Conservation (phyloP, 306 rosid genomes). For the Pterocarpus santalinus region DNA sequence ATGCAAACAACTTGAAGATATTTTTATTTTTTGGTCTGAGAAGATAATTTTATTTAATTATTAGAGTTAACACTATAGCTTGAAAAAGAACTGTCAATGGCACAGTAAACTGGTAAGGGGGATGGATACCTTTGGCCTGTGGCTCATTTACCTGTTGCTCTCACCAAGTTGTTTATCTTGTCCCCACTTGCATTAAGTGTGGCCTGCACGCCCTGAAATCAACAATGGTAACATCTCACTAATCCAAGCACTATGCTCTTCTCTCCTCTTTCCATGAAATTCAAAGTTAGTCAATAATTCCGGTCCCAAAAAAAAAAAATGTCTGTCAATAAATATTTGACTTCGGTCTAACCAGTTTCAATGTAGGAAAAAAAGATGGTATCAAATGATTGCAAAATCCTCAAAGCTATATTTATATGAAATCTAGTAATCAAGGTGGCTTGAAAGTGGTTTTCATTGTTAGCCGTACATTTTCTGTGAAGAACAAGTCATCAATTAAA, state of each 20-base stretch:
- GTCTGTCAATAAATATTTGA: slow-evolving; percentile 38
- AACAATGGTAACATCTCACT: slow-evolving; percentile 4
- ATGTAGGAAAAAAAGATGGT: slow-evolving; percentile 12
- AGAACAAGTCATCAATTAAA: background rate
- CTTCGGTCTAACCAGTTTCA: slow-evolving; percentile 26
- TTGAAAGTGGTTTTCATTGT: background rate
- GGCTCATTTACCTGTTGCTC: slow-evolving; percentile 28
- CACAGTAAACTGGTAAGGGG: background rate
- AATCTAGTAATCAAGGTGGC: slow-evolving; percentile 22
- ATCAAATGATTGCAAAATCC: slow-evolving; percentile 42
- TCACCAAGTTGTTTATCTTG: slow-evolving; percentile 33
- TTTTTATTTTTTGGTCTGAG: background rate
- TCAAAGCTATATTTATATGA: slow-evolving; percentile 46
- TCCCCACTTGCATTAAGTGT: slow-evolving; percentile 37
- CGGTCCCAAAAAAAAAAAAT: too few relatives aligned
- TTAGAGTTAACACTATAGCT: slow-evolving; percentile 1
- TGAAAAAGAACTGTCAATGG: slow-evolving; percentile 24
- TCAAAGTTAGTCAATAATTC: slow-evolving; percentile 12
- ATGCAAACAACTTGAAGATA: slow-evolving; percentile 22
- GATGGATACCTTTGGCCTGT: slow-evolving; percentile 24
- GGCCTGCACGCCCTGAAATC: background rate
- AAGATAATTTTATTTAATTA: slow-evolving; percentile 3
- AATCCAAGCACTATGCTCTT: slow-evolving; percentile 31
- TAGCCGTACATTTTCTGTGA: background rate
- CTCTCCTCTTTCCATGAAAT: slow-evolving; percentile 9